A percentile compares a stretch with the other conserved stretches of the same genome.
These are phyloP conservation scores for Nephelium lappaceum DNA, from an alignment of 345 rosid genomes.

Conservation along the genomic window DNA sequence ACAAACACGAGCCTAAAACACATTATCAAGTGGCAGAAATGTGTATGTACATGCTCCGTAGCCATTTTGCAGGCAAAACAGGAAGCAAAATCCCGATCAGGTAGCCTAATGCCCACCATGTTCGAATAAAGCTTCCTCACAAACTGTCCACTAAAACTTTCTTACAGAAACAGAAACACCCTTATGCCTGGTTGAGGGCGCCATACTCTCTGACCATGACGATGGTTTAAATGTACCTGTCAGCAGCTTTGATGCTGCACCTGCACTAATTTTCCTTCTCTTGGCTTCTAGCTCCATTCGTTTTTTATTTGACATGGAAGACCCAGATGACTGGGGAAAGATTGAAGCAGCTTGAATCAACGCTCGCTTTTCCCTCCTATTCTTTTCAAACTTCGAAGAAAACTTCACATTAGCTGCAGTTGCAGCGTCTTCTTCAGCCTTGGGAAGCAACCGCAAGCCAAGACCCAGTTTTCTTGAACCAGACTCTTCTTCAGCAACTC, in stretches of 20 bases:
- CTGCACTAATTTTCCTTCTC: slow-evolving; percentile 76
- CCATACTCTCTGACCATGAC: slow-evolving; percentile 48
- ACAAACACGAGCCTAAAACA: neutral
- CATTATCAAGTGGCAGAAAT: neutral
- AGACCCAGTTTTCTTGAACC: slow-evolving; percentile 73
- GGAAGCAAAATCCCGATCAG: neutral
- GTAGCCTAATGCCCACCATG: neutral
- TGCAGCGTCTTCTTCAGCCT: slow-evolving; percentile 59
- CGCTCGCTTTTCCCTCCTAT: slow-evolving; percentile 78
- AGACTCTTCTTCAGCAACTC: slow-evolving; percentile 84
- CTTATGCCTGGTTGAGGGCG: slow-evolving; percentile 37
- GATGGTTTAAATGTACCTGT: slow-evolving; percentile 72
- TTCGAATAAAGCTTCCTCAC: neutral
- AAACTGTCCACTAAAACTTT: slow-evolving; percentile 30
- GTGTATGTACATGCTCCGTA: neutral
- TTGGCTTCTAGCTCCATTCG: slow-evolving; percentile 71
- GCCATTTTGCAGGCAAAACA: neutral
- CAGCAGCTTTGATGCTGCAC: slow-evolving; percentile 61
- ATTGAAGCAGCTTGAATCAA: slow-evolving; percentile 71
- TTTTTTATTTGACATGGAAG: slow-evolving; percentile 48
- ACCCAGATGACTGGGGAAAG: slow-evolving; percentile 52
- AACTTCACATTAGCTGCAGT: slow-evolving; percentile 66
- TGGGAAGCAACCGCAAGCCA: slow-evolving; percentile 75
- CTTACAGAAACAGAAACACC: slow-evolving; percentile 29
- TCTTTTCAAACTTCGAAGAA: slow-evolving; percentile 70